Base-by-base conservation (phyloP, 805 yeast genomes). In the Cyberlindnera euphorbiiphila region DNA sequence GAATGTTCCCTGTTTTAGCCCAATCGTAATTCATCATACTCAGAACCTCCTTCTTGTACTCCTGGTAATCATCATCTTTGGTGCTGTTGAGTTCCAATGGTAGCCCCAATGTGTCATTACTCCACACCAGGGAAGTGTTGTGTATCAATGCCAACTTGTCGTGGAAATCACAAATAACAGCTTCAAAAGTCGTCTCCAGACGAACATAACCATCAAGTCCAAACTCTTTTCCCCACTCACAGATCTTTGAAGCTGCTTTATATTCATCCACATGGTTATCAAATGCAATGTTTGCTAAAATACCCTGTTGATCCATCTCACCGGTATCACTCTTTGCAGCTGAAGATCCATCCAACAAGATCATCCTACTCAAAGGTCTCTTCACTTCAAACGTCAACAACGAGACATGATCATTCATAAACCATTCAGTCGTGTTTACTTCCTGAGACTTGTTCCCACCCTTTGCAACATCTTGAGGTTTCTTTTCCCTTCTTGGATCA, bases 311-410 rank as follows among this genome's bases (percentile, higher is more conserved):
- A 50, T 79, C 85, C 83, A 76, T 76, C 49, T 74, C 78, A 5
- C 84, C 84, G 1, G 75, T 65, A 1, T 37, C 26, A 0, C 68
- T 59, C 52, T 78, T 78, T 0, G 83, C 76, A n/a, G 83, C 85
- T 20, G 82, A 76, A 0, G 84, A 82, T 6, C 85, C 85, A 43
- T 78, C 84, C n/a, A 79, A 52, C 34, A 69, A 67, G 5, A 79
- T 60, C 22, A 78, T 50, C 45, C 65, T 71, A 43, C 64, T 65
- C 35, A 78, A 53, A 4, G 81, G 78, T 42, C 60, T 62, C 4
- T 56, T 59, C 8, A 69, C 71, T 42, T 64, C 58, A 45, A 76
- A 75, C 0, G 82, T 74, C 44, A 69, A 59, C 32, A 75, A 39
- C 15, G 56, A 46, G 5, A 56, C 25, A 9, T 45, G 49, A 8